Evolutionary conservation across 306 rosid species (phyloP).

Genomic region (Prinsepia uniflora): DNA sequence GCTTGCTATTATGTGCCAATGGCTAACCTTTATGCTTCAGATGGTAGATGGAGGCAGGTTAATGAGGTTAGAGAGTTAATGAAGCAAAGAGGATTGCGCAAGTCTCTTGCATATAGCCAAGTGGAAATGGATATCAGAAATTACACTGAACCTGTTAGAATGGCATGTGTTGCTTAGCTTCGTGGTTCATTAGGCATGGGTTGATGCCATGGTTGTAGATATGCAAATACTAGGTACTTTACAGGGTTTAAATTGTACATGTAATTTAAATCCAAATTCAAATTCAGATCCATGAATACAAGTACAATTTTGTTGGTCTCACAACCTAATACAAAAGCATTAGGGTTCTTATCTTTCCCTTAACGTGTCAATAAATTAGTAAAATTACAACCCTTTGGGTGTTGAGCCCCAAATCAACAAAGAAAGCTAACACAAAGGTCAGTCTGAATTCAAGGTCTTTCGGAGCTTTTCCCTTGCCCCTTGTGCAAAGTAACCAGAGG

Average conservation of each 20-base stretch:
- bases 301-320: neutral
- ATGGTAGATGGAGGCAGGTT: constrained; percentile 85
- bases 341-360: neutral
- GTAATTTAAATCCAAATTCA: too few species aligned
- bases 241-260: neutral
- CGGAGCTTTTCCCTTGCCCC: neutral
- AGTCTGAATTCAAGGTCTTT: neutral
- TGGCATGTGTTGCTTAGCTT: constrained; percentile 31
- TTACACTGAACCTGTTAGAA: constrained; percentile 13
- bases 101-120: constrained; percentile 57
- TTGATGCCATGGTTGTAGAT: neutral
- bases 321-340: neutral
- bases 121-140: constrained; percentile 48
- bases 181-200: too few species aligned
- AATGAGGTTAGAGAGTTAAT: constrained; percentile 60
- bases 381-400: neutral
- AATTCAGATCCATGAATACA: neutral
- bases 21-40: constrained; percentile 68
- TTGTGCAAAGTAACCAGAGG: neutral
- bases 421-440: neutral
- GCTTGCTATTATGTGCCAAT: constrained; percentile 72
- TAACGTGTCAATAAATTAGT: neutral
- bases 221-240: neutral
- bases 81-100: constrained; percentile 57
- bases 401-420: neutral